These are phyloP conservation scores for Lipomyces yarrowii DNA, from an alignment of 1,139 yeast genomes.

Conservation along the genomic window DNA sequence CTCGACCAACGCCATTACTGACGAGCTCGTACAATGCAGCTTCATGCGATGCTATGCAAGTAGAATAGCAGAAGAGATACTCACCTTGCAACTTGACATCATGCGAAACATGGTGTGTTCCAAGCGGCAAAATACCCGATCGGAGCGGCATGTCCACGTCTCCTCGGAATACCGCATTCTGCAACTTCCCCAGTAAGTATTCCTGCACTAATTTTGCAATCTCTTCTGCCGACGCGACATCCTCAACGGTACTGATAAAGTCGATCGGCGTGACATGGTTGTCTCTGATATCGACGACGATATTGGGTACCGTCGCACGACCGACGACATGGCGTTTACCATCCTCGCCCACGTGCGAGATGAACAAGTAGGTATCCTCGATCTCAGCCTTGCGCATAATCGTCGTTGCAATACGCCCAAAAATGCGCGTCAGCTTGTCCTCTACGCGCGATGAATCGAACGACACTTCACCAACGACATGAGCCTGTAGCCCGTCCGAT, in stretches of 20 bases:
- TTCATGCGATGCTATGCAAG: neutral
- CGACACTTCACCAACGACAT: constrained; percentile 24
- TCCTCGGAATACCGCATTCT: constrained; percentile 25
- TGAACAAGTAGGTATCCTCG: constrained; percentile 15
- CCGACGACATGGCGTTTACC: constrained; percentile 16
- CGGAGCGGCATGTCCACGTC: constrained; percentile 24
- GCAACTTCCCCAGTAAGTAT: constrained; percentile 19
- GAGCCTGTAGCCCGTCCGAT: constrained; percentile 17
- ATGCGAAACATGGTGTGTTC: constrained; percentile 29
- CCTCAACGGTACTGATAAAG: constrained; percentile 24
- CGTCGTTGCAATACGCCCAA: constrained; percentile 28
- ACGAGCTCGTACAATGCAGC: neutral
- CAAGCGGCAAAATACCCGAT: constrained; percentile 29
- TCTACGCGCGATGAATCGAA: constrained; percentile 27
- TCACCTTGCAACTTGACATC: constrained; percentile 21
- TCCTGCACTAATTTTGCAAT: constrained; percentile 26
- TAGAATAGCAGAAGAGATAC: neutral
- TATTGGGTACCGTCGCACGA: constrained; percentile 27
- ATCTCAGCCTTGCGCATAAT: constrained; percentile 31
- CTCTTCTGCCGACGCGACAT: constrained; percentile 22
- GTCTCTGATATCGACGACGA: constrained; percentile 28
- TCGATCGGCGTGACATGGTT: constrained; percentile 23
- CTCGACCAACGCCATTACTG: neutral
- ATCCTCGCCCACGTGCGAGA: constrained; percentile 25
- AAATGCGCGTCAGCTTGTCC: constrained; percentile 18